Percentiles rank a stretch among this genome's conserved stretches.
Evolutionary conservation across 2,329 filamentous ascomycete species (phyloP).

Genomic region (Apiospora koreana): DNA sequence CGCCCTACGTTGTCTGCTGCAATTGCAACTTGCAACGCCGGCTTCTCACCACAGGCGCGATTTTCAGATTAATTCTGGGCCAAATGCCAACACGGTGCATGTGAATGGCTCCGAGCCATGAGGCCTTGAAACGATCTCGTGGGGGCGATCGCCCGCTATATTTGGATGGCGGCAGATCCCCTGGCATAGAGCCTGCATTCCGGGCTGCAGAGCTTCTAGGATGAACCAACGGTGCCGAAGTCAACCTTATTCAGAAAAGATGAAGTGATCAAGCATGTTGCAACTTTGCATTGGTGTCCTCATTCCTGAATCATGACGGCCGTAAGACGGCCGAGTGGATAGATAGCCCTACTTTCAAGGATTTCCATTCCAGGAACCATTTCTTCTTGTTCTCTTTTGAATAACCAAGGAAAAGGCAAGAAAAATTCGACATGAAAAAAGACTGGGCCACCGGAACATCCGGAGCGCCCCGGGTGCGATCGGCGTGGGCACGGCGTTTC

Average conservation of each 20-base stretch:
- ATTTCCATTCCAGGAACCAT: too few species aligned
- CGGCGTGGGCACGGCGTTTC: conserved; percentile 7
- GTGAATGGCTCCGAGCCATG: not conserved
- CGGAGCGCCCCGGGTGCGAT: not conserved
- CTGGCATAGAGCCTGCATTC: conserved; percentile 3
- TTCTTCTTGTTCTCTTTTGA: not conserved
- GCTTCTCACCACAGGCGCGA: not conserved
- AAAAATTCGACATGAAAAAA: not conserved
- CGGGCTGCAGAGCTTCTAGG: not conserved
- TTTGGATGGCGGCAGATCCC: conserved; percentile 6
- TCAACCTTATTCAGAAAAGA: not conserved
- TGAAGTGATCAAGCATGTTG: not conserved
- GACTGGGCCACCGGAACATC: not conserved
- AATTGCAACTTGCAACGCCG: not conserved
- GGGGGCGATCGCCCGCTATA: conserved; percentile 4
- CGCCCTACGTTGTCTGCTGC: not conserved
- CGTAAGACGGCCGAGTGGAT: too few species aligned
- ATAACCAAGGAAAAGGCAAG: not conserved
- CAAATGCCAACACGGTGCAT: not conserved
- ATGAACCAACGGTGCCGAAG: conserved; percentile 2
- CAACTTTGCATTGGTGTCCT: not conserved
- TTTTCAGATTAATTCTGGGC: not conserved
- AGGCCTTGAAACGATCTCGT: conserved; percentile 5
- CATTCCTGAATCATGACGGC: not conserved
- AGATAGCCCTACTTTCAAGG: not conserved